These are phyloP conservation scores for Mycotypha africana DNA, from an alignment of 371 early-diverging fungal genomes.

Conservation along the genomic window DNA sequence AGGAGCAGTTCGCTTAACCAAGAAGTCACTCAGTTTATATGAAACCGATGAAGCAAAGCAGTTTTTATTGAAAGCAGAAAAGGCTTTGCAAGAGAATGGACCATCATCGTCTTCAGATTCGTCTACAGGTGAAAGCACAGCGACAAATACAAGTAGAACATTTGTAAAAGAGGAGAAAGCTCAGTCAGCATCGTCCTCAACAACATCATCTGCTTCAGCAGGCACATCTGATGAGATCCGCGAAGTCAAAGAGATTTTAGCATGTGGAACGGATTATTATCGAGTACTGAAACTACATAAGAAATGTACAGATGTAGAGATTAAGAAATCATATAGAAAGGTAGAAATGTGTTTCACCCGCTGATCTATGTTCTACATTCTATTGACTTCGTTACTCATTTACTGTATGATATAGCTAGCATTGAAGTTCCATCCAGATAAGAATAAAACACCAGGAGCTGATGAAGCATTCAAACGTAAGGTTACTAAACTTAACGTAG, in stretches of 20 bases:
- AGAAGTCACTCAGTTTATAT: constrained; percentile 75
- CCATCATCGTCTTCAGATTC: constrained; percentile 11
- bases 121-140: constrained; percentile 1
- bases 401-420: constrained; percentile 64
- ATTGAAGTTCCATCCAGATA: constrained; percentile 96
- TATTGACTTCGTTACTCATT: background rate
- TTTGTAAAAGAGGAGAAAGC: constrained; percentile 2
- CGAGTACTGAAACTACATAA: constrained; percentile 81
- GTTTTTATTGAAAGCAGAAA: constrained; percentile 51
- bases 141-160: no score
- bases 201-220: constrained; percentile 70
- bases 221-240: no score
- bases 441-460: constrained; percentile 93
- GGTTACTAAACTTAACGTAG: no score
- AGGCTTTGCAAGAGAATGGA: constrained; percentile 5
- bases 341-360: constrained; percentile 31
- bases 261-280: constrained; percentile 82
- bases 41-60: constrained; percentile 64
- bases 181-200: constrained; percentile 42
- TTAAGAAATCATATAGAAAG: constrained; percentile 96
- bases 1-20: constrained; percentile 76
- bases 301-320: constrained; percentile 77
- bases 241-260: constrained; percentile 73
- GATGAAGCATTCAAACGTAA: constrained; percentile 95
- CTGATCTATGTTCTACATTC: no score